phyloP scores from a whole-genome alignment of 495 filamentous ascomycete species.

The Hypoxylon lenormandii region DNA sequence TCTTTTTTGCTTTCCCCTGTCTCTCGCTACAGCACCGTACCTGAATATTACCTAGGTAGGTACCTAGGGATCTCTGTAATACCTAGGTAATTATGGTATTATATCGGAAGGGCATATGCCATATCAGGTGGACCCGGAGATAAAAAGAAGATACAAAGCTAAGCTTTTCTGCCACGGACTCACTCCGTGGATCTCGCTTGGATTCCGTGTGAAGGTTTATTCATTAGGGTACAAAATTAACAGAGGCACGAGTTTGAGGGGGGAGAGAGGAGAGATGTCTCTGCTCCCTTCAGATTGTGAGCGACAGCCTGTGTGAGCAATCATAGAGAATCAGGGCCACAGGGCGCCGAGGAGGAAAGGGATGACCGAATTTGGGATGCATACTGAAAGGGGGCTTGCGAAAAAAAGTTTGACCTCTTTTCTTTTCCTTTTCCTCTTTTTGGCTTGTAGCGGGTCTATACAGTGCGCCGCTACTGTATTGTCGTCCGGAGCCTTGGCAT shows the following conservation, averaged over 20 bases:
- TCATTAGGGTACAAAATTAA: conserved; percentile 17
- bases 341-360: conserved; percentile 27
- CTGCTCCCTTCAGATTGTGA: conserved; percentile 32
- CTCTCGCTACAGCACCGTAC: conserved; percentile 14
- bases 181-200: conserved; percentile 12
- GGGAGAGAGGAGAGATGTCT: conserved; percentile 28
- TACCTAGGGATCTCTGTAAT: conserved; percentile 21
- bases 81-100: not conserved
- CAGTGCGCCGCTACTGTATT: conserved; percentile 28
- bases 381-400: conserved; percentile 28
- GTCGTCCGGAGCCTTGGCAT: conserved; percentile 31
- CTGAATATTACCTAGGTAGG: conserved; percentile 4
- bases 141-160: not conserved
- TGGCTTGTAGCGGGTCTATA: conserved; percentile 20
- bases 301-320: conserved; percentile 20
- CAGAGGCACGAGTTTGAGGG: conserved; percentile 37
- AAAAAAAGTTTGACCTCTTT: conserved; percentile 8
- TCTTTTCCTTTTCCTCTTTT: conserved; percentile 22
- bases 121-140: conserved; percentile 27
- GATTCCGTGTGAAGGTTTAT: conserved; percentile 27
- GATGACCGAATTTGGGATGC: conserved; percentile 26
- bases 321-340: conserved; percentile 10
- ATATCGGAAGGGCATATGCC: conserved; percentile 10
- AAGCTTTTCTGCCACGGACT: conserved; percentile 10
- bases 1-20: conserved; percentile 22